Evolutionary conservation across 306 rosid genomes (phyloP).

Genomic region (Vigna angularis): DNA sequence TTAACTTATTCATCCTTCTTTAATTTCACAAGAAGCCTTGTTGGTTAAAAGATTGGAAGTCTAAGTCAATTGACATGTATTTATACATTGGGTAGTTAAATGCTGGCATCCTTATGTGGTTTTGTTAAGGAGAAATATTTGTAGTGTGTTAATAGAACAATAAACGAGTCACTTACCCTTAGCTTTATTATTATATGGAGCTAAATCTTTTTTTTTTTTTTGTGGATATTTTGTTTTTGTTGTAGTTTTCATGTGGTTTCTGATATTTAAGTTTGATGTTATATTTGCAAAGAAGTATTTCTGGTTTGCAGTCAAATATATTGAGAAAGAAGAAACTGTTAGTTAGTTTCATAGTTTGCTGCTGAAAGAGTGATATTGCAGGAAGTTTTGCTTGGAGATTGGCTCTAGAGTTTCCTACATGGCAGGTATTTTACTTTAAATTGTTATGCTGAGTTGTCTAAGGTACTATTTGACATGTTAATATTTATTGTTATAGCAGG

Average conservation of each 20-base stretch:
- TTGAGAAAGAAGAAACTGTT: constrained; percentile 2
- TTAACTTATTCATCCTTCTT: neutral
- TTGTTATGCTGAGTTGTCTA: constrained; percentile 36
- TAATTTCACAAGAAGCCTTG: neutral
- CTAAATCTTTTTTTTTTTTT: neutral
- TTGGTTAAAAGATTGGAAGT: neutral
- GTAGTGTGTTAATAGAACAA: constrained; percentile 3
- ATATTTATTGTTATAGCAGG: constrained; percentile 9
- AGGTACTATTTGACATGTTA: constrained; percentile 6
- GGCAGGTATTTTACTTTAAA: constrained; percentile 79
- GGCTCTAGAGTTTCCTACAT: constrained; percentile 85
- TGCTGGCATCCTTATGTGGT: neutral
- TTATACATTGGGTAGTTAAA: neutral
- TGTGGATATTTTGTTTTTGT: constrained; percentile 1
- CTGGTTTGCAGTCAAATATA: constrained; percentile 13
- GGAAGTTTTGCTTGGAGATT: constrained; percentile 90
- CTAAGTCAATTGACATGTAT: neutral
- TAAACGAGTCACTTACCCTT: constrained; percentile 12
- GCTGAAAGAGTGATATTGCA: constrained; percentile 49
- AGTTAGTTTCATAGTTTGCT: constrained; percentile 28
- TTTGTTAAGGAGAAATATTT: constrained; percentile 1
- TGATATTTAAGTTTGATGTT: constrained; percentile 22
- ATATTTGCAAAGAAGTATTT: neutral
- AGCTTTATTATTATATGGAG: neutral
- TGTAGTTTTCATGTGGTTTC: constrained; percentile 10